Conservation (phyloP, 2,329 filamentous ascomycete genomes). For the Sclerotinia nivalis region DNA sequence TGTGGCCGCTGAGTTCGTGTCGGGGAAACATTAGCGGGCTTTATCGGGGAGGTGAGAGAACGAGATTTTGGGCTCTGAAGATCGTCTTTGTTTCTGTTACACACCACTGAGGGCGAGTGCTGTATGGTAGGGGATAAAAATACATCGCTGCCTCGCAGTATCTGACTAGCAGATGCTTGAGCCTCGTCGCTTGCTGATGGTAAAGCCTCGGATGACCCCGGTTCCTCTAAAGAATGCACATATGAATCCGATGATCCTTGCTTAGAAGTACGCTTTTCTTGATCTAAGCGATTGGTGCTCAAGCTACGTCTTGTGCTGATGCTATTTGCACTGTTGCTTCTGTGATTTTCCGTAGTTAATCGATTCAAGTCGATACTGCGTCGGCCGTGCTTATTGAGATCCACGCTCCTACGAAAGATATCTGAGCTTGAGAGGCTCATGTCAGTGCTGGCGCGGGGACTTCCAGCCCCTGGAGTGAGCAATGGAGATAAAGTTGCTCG, state of each 20-base stretch:
- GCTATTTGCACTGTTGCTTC: slow-evolving; percentile 60
- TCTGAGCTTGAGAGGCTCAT: slow-evolving; percentile 56
- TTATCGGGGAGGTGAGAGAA: slow-evolving; percentile 33
- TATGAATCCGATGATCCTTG: slow-evolving; percentile 73
- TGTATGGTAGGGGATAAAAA: slow-evolving; percentile 77
- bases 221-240: slow-evolving; percentile 70
- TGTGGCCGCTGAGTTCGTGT: slow-evolving; percentile 25
- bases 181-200: slow-evolving; percentile 71
- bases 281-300: slow-evolving; percentile 51
- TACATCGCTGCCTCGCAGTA: slow-evolving; percentile 81
- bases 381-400: slow-evolving; percentile 43
- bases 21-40: slow-evolving; percentile 22
- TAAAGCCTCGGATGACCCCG: slow-evolving; percentile 69
- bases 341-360: slow-evolving; percentile 47
- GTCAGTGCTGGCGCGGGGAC: slow-evolving; percentile 58
- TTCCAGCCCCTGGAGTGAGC: slow-evolving; percentile 44
- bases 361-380: slow-evolving; percentile 56
- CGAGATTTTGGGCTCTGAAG: slow-evolving; percentile 24
- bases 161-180: slow-evolving; percentile 85
- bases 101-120: slow-evolving; percentile 44
- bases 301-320: slow-evolving; percentile 50
- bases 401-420: slow-evolving; percentile 53
- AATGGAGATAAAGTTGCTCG: slow-evolving; percentile 60
- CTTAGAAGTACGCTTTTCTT: slow-evolving; percentile 53
- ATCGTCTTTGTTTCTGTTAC: slow-evolving; percentile 28